Conservation (phyloP, 192 early-diverging fungal species). For the Coemansia sp. region DNA sequence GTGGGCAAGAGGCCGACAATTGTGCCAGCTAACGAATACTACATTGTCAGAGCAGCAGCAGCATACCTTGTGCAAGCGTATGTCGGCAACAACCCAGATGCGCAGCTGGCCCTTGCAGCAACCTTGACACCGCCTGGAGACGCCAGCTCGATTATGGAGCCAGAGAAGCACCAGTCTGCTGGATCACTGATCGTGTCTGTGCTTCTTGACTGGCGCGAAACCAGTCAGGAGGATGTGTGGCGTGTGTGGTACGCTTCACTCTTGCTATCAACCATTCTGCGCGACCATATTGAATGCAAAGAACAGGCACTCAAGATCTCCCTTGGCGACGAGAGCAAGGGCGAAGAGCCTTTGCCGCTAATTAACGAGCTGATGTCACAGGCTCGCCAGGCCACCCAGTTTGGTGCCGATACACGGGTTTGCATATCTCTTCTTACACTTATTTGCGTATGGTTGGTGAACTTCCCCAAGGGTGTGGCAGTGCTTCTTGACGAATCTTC, state of each 20-base stretch:
- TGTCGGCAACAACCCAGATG: slow-evolving; percentile 81
- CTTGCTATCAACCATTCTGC: slow-evolving; percentile 77
- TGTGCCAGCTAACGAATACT: slow-evolving; percentile 57
- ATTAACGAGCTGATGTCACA: slow-evolving; percentile 82
- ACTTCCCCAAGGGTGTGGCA: slow-evolving; percentile 74
- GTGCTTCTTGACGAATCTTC: slow-evolving; percentile 86
- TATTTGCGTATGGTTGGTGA: slow-evolving; percentile 84
- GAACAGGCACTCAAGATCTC: slow-evolving; percentile 70
- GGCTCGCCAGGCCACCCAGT: slow-evolving; percentile 60
- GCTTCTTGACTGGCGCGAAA: slow-evolving; percentile 73
- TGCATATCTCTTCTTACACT: slow-evolving; percentile 76
- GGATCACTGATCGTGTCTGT: slow-evolving; percentile 85
- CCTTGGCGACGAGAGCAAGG: slow-evolving; percentile 72
- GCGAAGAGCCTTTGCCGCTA: slow-evolving; percentile 80
- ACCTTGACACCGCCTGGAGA: slow-evolving; percentile 72
- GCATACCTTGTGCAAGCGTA: slow-evolving; percentile 81
- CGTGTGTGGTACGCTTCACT: slow-evolving; percentile 86
- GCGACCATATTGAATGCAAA: slow-evolving; percentile 74
- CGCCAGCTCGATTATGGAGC: slow-evolving; percentile 11
- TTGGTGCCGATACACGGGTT: slow-evolving; percentile 67
- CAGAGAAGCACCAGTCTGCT: slow-evolving; percentile 65
- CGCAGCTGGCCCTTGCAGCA: slow-evolving; percentile 82
- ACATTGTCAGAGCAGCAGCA: slow-evolving; percentile 76
- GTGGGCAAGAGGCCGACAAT: slow-evolving; percentile 59
- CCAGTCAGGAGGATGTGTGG: slow-evolving; percentile 71